Evolutionary conservation across 352 stramenopile species (phyloP).

Genomic region (Thraustotheca clavata): DNA sequence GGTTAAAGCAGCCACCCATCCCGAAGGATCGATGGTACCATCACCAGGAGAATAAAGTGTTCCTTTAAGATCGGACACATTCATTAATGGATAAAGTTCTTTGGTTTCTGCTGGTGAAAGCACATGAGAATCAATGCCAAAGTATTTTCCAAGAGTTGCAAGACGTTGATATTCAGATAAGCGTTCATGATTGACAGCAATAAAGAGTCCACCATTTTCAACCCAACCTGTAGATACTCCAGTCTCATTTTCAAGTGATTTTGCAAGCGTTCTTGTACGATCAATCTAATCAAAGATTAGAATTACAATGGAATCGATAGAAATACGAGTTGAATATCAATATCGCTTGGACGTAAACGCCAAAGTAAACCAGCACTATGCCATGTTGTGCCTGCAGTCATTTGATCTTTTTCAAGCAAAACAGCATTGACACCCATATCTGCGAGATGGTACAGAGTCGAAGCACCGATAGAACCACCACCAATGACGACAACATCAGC

Average conservation of each 20-base stretch:
- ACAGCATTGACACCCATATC: conserved; percentile 25
- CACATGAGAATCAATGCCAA: conserved; percentile 22
- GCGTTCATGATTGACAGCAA: conserved; percentile 23
- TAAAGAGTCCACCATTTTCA: conserved; percentile 30
- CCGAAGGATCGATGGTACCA: conserved; percentile 25
- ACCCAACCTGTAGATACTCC: conserved; percentile 23
- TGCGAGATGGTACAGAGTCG: conserved; percentile 24
- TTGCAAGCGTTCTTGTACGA: conserved; percentile 15
- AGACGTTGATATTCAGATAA: conserved; percentile 27
- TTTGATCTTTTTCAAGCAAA: conserved; percentile 15
- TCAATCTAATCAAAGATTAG: conserved; percentile 5
- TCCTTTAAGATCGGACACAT: conserved; percentile 23
- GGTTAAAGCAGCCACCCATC: conserved; percentile 22
- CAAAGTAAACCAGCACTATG: conserved; percentile 31
- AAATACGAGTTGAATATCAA: conserved; percentile 27
- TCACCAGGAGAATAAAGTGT: conserved; percentile 26
- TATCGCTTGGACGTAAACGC: conserved; percentile 24
- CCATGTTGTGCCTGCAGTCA: conserved; percentile 18
- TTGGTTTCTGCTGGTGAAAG: conserved; percentile 23
- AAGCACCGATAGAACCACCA: conserved; percentile 25
- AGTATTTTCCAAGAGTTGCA: conserved; percentile 26
- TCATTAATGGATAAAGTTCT: conserved; percentile 25
- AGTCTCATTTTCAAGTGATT: conserved; percentile 23
- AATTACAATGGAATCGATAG: neutral
- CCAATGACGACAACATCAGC: conserved; percentile 27